Conservation (phyloP, 345 rosid genomes). For the Dovyalis caffra region DNA sequence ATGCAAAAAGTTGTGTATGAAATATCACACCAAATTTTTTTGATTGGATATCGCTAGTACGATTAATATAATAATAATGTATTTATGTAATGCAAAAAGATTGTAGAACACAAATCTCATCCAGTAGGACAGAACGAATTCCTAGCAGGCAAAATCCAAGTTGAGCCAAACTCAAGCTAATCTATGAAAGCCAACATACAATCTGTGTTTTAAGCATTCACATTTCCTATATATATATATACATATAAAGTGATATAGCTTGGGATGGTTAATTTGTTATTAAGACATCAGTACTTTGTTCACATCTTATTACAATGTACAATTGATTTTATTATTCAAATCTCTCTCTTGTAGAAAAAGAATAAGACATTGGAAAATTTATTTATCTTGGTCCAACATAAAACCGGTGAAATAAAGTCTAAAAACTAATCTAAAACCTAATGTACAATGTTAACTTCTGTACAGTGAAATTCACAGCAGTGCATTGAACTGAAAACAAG, state of each 20-base stretch:
- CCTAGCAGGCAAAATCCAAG: too few species aligned
- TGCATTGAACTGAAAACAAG: slow-evolving; percentile 4
- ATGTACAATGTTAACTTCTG: slow-evolving; percentile 38
- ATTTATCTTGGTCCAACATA: not conserved
- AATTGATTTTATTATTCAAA: not conserved
- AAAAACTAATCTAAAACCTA: slow-evolving; percentile 9
- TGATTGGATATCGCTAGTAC: too few species aligned
- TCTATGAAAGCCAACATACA: too few species aligned
- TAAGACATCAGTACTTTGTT: not conserved
- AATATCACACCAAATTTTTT: too few species aligned
- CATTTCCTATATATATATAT: too few species aligned
- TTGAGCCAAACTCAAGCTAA: too few species aligned
- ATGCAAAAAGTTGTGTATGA: too few species aligned
- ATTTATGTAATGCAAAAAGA: too few species aligned
- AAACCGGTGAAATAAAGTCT: not conserved
- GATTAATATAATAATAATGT: too few species aligned
- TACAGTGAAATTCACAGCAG: slow-evolving; percentile 38
- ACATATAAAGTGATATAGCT: not conserved
- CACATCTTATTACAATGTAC: not conserved
- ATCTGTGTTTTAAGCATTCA: too few species aligned
- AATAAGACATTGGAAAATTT: not conserved
- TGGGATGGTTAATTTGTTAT: not conserved
- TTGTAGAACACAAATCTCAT: too few species aligned
- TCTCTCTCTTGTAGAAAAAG: not conserved
- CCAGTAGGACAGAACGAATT: too few species aligned